These are phyloP conservation scores for Royoungia palumana DNA, from an alignment of 768 basidiomycete species.

Conservation along the genomic window DNA sequence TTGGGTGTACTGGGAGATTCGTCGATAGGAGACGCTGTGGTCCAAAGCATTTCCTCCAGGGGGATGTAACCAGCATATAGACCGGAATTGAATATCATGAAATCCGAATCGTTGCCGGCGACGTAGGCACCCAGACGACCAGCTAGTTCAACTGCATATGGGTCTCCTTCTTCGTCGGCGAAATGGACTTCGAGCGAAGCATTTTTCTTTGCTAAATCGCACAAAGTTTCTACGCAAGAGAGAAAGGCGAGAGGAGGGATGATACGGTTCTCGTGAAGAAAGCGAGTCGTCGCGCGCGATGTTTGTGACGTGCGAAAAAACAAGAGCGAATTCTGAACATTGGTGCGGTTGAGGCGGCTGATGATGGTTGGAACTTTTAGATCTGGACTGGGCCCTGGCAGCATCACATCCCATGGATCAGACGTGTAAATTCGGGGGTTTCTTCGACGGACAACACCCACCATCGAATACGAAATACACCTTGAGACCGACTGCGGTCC, in stretches of 20 bases:
- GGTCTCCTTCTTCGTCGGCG: conserved; percentile 81
- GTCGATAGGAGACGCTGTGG: conserved; percentile 23
- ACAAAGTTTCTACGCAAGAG: conserved; percentile 56
- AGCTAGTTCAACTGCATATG: conserved; percentile 81
- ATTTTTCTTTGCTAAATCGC: conserved; percentile 33
- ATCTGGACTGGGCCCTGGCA: conserved; percentile 62
- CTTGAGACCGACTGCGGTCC: conserved; percentile 63
- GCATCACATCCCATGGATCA: conserved; percentile 8
- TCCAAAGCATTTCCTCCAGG: conserved; percentile 74
- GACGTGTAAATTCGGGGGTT: not conserved
- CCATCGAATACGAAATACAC: conserved; percentile 84
- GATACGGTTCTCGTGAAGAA: conserved; percentile 69
- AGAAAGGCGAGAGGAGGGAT: conserved; percentile 65
- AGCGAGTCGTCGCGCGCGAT: conserved; percentile 63
- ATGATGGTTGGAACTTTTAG: conserved; percentile 70
- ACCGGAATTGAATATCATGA: conserved; percentile 70
- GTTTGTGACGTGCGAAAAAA: conserved; percentile 77
- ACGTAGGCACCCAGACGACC: conserved; percentile 72
- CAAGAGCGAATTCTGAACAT: conserved; percentile 59
- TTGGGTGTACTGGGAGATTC: conserved; percentile 19
- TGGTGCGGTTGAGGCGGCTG: conserved; percentile 53
- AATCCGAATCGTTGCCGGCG: conserved; percentile 79
- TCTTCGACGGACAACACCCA: conserved; percentile 31
- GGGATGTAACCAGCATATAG: conserved; percentile 79
- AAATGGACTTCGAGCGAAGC: conserved; percentile 54